phyloP scores from a whole-genome alignment of 345 rosid species.

The Anacardium occidentale region DNA sequence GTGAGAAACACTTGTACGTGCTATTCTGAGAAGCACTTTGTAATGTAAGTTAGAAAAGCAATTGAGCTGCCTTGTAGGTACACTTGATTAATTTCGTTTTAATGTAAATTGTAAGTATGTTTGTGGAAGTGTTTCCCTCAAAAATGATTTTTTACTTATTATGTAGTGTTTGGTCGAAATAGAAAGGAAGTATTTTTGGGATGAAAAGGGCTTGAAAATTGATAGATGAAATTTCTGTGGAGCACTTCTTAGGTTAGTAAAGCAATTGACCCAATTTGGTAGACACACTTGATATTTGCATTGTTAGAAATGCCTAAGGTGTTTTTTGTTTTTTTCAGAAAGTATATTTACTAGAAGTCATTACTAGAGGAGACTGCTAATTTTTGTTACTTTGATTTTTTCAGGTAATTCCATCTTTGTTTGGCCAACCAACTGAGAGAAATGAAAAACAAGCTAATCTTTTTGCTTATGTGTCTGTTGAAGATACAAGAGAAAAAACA shows the following conservation, averaged over 20 bases:
- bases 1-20: too few species aligned
- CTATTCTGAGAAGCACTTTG: too few species aligned
- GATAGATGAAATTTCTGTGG: not conserved
- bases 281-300: not conserved
- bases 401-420: constrained; percentile 82
- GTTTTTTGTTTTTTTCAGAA: not conserved
- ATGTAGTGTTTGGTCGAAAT: not conserved
- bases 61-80: too few species aligned
- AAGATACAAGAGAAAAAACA: constrained; percentile 31
- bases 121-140: not conserved
- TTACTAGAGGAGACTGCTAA: constrained; percentile 7
- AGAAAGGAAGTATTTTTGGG: not conserved
- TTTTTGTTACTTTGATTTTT: constrained; percentile 15
- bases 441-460: constrained; percentile 35
- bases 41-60: too few species aligned
- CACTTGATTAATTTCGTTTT: too few species aligned
- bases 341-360: not conserved
- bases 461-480: constrained; percentile 69
- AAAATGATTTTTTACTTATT: not conserved
- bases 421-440: constrained; percentile 36
- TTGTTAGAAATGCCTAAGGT: not conserved
- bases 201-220: not conserved
- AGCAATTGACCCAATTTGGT: not conserved
- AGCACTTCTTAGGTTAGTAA: not conserved
- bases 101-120: too few species aligned